Evolutionary conservation across 495 filamentous ascomycete species (phyloP).

Genomic region (Daldinia childiae): DNA sequence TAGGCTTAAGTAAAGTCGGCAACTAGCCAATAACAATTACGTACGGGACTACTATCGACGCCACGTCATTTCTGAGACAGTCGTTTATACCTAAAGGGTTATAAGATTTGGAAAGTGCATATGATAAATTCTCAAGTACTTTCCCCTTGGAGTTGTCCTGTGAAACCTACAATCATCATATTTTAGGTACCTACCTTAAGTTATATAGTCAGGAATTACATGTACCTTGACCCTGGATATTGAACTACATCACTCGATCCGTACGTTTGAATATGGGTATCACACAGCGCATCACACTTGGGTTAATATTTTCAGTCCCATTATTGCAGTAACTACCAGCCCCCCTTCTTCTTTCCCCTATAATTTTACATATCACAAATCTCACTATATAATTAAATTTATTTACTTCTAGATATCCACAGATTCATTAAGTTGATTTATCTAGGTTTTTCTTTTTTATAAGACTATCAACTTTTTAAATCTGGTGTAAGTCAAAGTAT

Average conservation of each 20-base stretch:
- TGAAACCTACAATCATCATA: too few species aligned
- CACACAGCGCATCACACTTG: neutral
- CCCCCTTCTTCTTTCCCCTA: neutral
- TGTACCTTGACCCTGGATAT: too few species aligned
- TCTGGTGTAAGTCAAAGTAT: too few species aligned
- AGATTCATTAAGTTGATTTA: too few species aligned
- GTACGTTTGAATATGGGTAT: neutral
- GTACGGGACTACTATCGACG: neutral
- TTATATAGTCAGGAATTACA: too few species aligned
- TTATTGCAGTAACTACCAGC: neutral
- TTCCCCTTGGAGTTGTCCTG: neutral
- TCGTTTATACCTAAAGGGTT: neutral
- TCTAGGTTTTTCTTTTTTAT: too few species aligned
- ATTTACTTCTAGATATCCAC: too few species aligned
- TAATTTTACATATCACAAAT: too few species aligned
- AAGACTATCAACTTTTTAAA: too few species aligned
- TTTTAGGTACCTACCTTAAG: too few species aligned
- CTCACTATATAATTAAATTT: too few species aligned
- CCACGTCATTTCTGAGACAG: constrained; percentile 3
- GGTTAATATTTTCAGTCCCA: neutral
- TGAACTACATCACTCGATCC: too few species aligned
- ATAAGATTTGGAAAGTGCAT: neutral
- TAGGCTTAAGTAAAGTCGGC: neutral
- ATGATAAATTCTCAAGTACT: neutral
- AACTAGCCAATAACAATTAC: neutral